Conservation (phyloP, 2,329 filamentous ascomycete species). For the Hymenoscyphus salicellus region DNA sequence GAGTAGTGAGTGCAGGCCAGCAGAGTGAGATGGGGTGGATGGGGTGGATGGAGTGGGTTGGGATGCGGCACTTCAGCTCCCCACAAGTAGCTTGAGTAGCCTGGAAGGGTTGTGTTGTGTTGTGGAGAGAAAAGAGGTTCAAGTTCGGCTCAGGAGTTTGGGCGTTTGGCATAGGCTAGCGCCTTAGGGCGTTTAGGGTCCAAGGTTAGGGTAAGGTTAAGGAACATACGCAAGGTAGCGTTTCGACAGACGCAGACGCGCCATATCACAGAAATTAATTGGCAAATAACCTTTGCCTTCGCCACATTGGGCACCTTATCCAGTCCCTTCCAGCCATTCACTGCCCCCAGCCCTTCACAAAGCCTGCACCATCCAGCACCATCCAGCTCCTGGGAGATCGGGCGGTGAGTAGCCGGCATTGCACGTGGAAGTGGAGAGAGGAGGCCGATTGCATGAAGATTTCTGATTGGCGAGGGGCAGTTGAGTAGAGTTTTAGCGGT, state of each 20-base stretch:
- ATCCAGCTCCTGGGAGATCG: neutral
- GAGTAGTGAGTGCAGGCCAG: neutral
- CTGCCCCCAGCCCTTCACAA: no score
- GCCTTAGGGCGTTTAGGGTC: neutral
- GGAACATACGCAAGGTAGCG: no score
- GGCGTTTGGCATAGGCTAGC: neutral
- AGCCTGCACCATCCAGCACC: neutral
- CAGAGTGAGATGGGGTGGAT: neutral
- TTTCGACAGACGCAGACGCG: neutral
- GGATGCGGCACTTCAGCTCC: neutral
- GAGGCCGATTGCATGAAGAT: neutral
- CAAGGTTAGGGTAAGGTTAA: neutral
- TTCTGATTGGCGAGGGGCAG: neutral
- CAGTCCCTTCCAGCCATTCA: neutral
- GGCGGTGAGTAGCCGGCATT: neutral
- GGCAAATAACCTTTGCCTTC: neutral
- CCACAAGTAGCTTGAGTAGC: neutral
- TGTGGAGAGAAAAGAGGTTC: conserved; percentile 5
- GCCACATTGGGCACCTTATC: neutral
- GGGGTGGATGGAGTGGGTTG: neutral
- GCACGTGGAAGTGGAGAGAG: neutral
- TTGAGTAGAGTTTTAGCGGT: neutral
- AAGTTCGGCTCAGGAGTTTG: neutral
- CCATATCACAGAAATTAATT: neutral
- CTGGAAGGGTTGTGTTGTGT: neutral